Base-by-base conservation (phyloP, 2,329 filamentous ascomycete genomes). In the Fusarium phyllophilum region DNA sequence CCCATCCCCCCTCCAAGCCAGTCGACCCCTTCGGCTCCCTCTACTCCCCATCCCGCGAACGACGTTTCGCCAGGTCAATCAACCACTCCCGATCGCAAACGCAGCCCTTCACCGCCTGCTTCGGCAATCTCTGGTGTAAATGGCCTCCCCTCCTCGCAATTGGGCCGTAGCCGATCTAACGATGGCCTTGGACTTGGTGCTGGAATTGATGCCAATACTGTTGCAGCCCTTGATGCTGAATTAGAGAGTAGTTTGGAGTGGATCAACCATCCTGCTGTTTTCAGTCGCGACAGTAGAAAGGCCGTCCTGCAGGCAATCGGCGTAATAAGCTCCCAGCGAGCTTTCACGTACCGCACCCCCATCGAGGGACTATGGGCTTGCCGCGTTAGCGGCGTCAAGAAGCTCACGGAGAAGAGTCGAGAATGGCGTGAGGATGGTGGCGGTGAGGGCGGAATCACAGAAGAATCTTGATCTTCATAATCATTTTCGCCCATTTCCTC, bases 251-350 rank as follows among this genome's bases (percentile, higher is more conserved):
- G 93, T 57, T 86, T 99, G 22, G 96, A 99, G 83, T 99, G 96
- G 96, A 98, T 99, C 82, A 95, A 93, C 80, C 96, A 99, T 79
- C 96, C 96, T 4, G 95, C 95, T 5, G 94, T 98, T 5, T 99
- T 99, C 81, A 92, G 93, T 14, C 91, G 96, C 42, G 96, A 99
- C 81, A 96, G 94, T 66, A 92, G 96, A 78, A 99, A 99, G 85
- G 94, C 96, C 9, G 95, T 99, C 5, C 87, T 99, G 31, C 96
- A 99, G 82, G 94, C 95, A 22, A 98, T 99, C 75, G 96, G 96
- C 12, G 95, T 98, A 70, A 98, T 99, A 77, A 96, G 94, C 79
- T 97, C 94, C 12, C 96, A 99, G 83, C 90, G 96, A 52, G 95
- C 93, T 17, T 97, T 96, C 81, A 98, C 96, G 2, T 98, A 96